phyloP scores from a whole-genome alignment of 345 rosid genomes.

The Hibiscus mutabilis region DNA sequence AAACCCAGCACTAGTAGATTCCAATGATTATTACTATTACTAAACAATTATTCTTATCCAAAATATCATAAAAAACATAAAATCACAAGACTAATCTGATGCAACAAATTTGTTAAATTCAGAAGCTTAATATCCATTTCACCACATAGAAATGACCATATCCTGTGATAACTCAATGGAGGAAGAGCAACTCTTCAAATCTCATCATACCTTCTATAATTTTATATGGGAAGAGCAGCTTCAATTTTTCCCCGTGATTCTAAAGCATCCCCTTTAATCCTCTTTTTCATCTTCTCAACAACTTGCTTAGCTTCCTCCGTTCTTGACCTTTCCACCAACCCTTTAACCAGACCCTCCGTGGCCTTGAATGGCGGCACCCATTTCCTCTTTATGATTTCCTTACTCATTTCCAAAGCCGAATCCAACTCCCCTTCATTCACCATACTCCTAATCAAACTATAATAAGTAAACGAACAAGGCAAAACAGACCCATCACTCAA shows the following conservation, averaged over 20 bases:
- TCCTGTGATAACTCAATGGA: background rate
- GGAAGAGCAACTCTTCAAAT: slow-evolving; percentile 13
- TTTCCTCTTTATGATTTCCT: slow-evolving; percentile 24
- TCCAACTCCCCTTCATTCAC: slow-evolving; percentile 30
- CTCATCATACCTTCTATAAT: slow-evolving; percentile 3
- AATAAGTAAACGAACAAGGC: slow-evolving; percentile 27
- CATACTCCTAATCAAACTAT: slow-evolving; percentile 22
- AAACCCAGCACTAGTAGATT: background rate
- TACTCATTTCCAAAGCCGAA: slow-evolving; percentile 23
- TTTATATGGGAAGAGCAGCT: slow-evolving; percentile 23
- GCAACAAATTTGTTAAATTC: background rate
- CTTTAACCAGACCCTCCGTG: slow-evolving; percentile 19
- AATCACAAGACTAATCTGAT: background rate
- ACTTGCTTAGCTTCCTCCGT: slow-evolving; percentile 26
- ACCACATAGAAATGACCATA: background rate
- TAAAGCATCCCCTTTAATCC: slow-evolving; percentile 22
- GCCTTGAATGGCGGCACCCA: slow-evolving; percentile 35
- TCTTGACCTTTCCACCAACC: slow-evolving; percentile 22
- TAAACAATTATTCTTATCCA: background rate
- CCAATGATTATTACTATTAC: background rate
- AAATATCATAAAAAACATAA: background rate
- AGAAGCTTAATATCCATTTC: background rate
- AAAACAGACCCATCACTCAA: slow-evolving; percentile 11
- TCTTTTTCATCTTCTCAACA: slow-evolving; percentile 30
- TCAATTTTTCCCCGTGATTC: slow-evolving; percentile 29